Percentiles rank a stretch among this genome's conserved stretches.
These are phyloP conservation scores for Macrophomina phaseolina DNA, from an alignment of 2,329 filamentous ascomycete species.

Conservation along the genomic window DNA sequence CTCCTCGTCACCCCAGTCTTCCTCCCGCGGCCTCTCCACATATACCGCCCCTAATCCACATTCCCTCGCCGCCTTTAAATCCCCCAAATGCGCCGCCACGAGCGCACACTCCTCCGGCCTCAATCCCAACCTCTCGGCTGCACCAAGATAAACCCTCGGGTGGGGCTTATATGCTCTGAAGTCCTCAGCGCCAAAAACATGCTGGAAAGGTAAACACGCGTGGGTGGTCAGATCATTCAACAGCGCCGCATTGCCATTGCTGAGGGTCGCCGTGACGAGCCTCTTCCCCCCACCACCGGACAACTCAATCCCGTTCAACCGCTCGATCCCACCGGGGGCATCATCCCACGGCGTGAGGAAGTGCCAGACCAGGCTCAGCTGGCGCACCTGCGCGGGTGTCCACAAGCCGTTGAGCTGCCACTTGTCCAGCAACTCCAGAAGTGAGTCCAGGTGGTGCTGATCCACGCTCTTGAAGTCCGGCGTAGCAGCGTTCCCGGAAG, in stretches of 20 bases:
- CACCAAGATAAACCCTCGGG: constrained; percentile 71
- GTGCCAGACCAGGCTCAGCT: constrained; percentile 71
- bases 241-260: constrained; percentile 75
- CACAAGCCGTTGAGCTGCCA: constrained; percentile 66
- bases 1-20: constrained; percentile 62
- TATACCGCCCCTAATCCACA: constrained; percentile 75
- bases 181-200: constrained; percentile 69
- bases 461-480: constrained; percentile 72
- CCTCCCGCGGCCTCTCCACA: constrained; percentile 71
- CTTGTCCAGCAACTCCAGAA: constrained; percentile 62
- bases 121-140: constrained; percentile 63
- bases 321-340: constrained; percentile 61
- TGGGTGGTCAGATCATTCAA: constrained; percentile 67
- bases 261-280: constrained; percentile 70
- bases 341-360: constrained; percentile 73
- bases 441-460: constrained; percentile 69
- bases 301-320: constrained; percentile 52
- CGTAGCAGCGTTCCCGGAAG: constrained; percentile 33
- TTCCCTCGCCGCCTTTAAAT: constrained; percentile 69
- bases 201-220: constrained; percentile 66
- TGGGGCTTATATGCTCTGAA: constrained; percentile 79
- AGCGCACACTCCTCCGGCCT: constrained; percentile 69
- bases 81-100: constrained; percentile 76
- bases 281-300: too few species aligned
- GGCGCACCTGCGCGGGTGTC: constrained; percentile 45